Conservation (phyloP, 805 yeast species). For the Saccharomycopsis javanensis region DNA sequence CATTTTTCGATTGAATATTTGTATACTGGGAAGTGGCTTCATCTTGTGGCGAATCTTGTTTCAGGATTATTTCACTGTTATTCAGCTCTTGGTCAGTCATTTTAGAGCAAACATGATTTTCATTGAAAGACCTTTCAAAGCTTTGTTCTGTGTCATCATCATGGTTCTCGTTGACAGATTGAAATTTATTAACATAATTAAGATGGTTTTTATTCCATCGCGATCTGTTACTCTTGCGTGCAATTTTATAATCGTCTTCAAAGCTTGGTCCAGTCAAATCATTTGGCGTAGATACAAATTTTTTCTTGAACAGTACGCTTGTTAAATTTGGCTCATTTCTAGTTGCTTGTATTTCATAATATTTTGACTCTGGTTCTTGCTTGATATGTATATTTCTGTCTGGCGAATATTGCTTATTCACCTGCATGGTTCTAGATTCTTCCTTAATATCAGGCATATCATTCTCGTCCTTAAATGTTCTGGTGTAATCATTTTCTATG, state of each 20-base stretch:
- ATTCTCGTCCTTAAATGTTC: not conserved
- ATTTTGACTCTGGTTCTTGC: too few species aligned
- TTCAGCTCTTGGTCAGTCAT: not conserved
- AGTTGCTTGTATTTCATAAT: not conserved
- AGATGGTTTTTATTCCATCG: not conserved
- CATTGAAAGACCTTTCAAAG: not conserved
- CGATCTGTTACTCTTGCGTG: not conserved
- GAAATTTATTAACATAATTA: not conserved
- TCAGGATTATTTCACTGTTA: not conserved
- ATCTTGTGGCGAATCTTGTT: not conserved
- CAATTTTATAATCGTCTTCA: not conserved
- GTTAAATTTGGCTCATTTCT: not conserved
- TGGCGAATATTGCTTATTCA: not conserved
- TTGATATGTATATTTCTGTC: not conserved
- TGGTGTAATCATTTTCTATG: not conserved
- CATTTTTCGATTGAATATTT: too few species aligned
- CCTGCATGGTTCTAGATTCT: not conserved
- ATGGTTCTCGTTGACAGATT: not conserved
- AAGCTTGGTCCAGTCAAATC: not conserved
- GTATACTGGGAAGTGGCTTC: not conserved
- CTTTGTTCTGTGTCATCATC: not conserved
- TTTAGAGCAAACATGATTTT: not conserved
- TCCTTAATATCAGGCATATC: not conserved
- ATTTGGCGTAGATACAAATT: not conserved
- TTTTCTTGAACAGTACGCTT: not conserved